Percentiles rank a stretch among this genome's conserved stretches.
These are phyloP conservation scores for Venturia oleaginea DNA, from an alignment of 2,329 filamentous ascomycete species.

Conservation along the genomic window DNA sequence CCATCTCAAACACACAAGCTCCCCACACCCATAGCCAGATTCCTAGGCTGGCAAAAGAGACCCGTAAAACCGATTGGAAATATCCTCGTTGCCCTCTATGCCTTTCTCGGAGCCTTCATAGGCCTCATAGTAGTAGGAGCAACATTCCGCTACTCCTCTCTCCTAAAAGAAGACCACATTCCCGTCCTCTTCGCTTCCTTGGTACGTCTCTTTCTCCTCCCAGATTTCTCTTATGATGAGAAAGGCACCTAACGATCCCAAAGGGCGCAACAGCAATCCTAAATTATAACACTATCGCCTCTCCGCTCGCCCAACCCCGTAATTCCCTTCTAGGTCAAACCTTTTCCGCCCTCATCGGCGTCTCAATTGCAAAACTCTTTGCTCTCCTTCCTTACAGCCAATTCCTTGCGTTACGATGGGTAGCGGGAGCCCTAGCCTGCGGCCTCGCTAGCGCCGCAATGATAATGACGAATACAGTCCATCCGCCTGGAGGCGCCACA, in stretches of 20 bases:
- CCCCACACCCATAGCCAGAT: constrained; percentile 57
- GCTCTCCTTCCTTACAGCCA: constrained; percentile 23
- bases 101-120: constrained; percentile 35
- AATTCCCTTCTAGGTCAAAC: constrained; percentile 38
- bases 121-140: constrained; percentile 35
- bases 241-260: neutral
- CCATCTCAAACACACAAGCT: constrained; percentile 54
- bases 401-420: constrained; percentile 33
- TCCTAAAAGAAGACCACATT: constrained; percentile 29
- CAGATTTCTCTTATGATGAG: neutral
- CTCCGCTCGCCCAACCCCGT: constrained; percentile 39
- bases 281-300: constrained; percentile 38
- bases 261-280: constrained; percentile 40
- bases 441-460: constrained; percentile 36
- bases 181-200: constrained; percentile 36
- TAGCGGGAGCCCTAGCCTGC: constrained; percentile 36
- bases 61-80: constrained; percentile 32
- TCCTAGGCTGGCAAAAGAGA: constrained; percentile 43
- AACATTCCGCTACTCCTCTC: constrained; percentile 32
- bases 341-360: constrained; percentile 36
- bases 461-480: constrained; percentile 38
- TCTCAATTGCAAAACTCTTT: constrained; percentile 37
- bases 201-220: constrained; percentile 21
- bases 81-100: constrained; percentile 33
- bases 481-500: constrained; percentile 42